A percentile compares a stretch with the other conserved stretches of the same genome.
These are phyloP conservation scores for Trametes cubensis DNA, from an alignment of 768 basidiomycete species.

Conservation along the genomic window DNA sequence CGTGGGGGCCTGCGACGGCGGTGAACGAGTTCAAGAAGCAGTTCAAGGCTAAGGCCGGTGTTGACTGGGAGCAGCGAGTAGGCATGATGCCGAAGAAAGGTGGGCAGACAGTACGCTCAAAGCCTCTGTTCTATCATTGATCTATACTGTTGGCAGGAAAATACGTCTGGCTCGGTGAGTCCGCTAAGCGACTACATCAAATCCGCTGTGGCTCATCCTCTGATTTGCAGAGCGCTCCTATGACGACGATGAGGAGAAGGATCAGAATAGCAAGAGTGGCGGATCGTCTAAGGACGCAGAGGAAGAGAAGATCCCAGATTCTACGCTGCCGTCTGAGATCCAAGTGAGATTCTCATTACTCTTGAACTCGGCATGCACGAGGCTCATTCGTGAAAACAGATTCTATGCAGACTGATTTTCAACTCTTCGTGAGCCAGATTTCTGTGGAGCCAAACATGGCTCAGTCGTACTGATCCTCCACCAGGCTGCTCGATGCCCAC, in stretches of 20 bases:
- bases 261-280: constrained; percentile 26
- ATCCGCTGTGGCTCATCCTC: constrained; percentile 8
- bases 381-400: constrained; percentile 31
- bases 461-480: not conserved
- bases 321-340: constrained; percentile 45
- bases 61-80: constrained; percentile 51
- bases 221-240: constrained; percentile 10
- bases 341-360: constrained; percentile 38
- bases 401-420: constrained; percentile 55
- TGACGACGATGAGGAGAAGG: constrained; percentile 39
- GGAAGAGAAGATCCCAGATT: constrained; percentile 46
- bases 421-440: constrained; percentile 42
- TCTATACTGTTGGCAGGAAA: no score
- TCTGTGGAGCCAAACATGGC: no score
- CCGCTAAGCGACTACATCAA: not conserved
- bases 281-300: constrained; percentile 36
- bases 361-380: no score
- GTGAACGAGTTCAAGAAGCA: constrained; percentile 61
- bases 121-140: no score
- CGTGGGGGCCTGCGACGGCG: constrained; percentile 43
- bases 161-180: constrained; percentile 60
- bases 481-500: constrained; percentile 54
- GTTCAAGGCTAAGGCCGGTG: constrained; percentile 56
- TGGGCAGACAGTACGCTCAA: constrained; percentile 20
- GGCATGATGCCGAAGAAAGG: constrained; percentile 57